Base-by-base conservation (phyloP, 768 basidiomycete genomes). In the Holtermannia corniformis region DNA sequence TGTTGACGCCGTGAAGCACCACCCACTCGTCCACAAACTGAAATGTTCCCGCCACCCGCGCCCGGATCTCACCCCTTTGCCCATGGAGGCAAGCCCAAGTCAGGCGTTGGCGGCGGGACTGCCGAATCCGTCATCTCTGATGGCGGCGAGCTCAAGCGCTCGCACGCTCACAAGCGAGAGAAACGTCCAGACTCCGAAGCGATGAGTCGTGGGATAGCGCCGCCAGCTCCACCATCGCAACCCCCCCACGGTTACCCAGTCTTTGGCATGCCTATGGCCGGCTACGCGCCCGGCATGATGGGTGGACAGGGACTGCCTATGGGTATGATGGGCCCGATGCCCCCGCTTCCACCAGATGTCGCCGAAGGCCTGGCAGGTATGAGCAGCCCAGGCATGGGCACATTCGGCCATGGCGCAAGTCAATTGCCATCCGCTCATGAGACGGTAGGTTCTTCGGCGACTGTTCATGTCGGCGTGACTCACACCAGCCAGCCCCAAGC, bases 61-160 rank as follows among this genome's bases (percentile, higher is more conserved):
- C 55, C 40, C 41, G 49, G 41, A 14, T 16, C 37, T 19, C 66
- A 68, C 50, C 66, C 66, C 4, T 68, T 65, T 54, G 61, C 66
- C 14, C 62, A 65, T 44, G 32, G 32, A 7, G 16, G 10, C 32
- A 7, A 16, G 16, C 32, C 32, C 7, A 7, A 7, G 10, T n/a
- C n/a, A n/a, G n/a, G n/a, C n/a, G n/a, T n/a, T n/a, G n/a, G n/a
- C n/a, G n/a, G n/a, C n/a, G n/a, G n/a, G n/a, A n/a, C n/a, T n/a
- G 16, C 32, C 7, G 32, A 37, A 7, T 37, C 32, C 32, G 16
- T 37, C 32, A 37, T 37, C 32, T 37, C 32, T 37, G 32, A 37
- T 16, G 32, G 32, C 32, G 32, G 32, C 16, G 32, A 37, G 16
- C 32, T 37, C 10, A 37, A 37, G 16, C 32, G 32, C 16, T 37